Base-by-base conservation (phyloP, 148 eudicot genomes). In the Selenicereus undatus region DNA sequence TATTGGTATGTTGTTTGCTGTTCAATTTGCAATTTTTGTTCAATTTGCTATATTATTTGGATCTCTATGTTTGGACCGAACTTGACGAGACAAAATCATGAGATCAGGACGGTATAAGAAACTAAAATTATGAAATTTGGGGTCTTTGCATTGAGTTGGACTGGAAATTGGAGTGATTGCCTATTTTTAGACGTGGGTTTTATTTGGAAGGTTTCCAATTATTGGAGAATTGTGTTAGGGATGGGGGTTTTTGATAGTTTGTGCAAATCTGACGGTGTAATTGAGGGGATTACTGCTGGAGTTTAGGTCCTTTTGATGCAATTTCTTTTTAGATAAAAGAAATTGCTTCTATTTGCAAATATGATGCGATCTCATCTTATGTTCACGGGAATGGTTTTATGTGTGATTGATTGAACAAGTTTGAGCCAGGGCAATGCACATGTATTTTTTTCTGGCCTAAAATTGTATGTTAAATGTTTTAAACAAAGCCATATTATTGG, bases 1-100 rank as follows among this genome's bases (percentile, higher is more conserved):
- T 94, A 94, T 81, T 94, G 98, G 97, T 94, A 90, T 84, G 88
- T n/a, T n/a, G n/a, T 75, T 65, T 60, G 14, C 2, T 36, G 7
- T 74, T 64, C 64, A 66, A 11, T 43, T 71, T 62, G 72, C n/a
- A 27, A n/a, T 30, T 56, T 9, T 21, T 27, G 70, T 64, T 24
- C 45, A 35, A 71, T 76, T 60, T 45, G 73, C 6, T 24, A 11
- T 29, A 11, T 29, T 70, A 36, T 70, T 17, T 54, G 26, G 66
- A 14, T 58, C 17, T 56, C 29, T 29, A 54, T 73, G 60, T 17
- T 73, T 68, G 26, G 75, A 50, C 3, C 27, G 18, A 51, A 1
- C 27, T 75, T 27, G 13, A 52, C 1, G 42, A 1, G 26, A 16
- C 16, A 14, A 39, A 39, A 39, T n/a, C 20, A 71, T 74, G 32